A percentile compares a stretch with the other conserved stretches of the same genome.
phyloP scores from a whole-genome alignment of 2,329 filamentous ascomycete genomes.

The Sordariomycetes sp. region DNA sequence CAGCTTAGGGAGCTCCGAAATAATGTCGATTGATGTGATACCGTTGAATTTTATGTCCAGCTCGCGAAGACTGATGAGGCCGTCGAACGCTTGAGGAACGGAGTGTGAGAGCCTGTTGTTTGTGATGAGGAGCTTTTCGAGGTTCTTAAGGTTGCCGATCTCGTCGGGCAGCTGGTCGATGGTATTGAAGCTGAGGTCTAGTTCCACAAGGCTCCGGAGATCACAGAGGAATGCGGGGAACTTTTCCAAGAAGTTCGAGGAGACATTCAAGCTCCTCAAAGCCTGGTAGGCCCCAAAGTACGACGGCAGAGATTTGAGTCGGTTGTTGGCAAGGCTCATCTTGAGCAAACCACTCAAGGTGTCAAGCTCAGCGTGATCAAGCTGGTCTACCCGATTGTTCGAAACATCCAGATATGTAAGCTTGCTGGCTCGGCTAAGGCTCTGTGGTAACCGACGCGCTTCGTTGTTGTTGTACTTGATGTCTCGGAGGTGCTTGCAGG shows the following conservation, averaged over 20 bases:
- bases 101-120: conserved; percentile 80
- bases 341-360: conserved; percentile 70
- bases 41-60: conserved; percentile 92
- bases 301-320: conserved; percentile 65
- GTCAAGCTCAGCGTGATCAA: conserved; percentile 77
- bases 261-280: conserved; percentile 79
- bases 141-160: conserved; percentile 66
- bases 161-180: conserved; percentile 69
- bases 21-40: conserved; percentile 79
- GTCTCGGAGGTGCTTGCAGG: conserved; percentile 82
- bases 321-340: conserved; percentile 90
- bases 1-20: conserved; percentile 74
- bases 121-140: conserved; percentile 89
- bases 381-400: conserved; percentile 82
- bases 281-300: conserved; percentile 77
- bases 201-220: conserved; percentile 74
- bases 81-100: conserved; percentile 63
- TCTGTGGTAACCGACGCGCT: conserved; percentile 74
- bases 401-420: conserved; percentile 89
- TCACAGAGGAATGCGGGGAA: conserved; percentile 83
- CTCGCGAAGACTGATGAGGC: conserved; percentile 74
- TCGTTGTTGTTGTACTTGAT: conserved; percentile 97
- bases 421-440: conserved; percentile 69
- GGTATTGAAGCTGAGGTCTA: conserved; percentile 94
- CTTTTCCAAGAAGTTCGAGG: conserved; percentile 80